Evolutionary conservation across 78 protist genomes (phyloP).

Genomic region (Dictyostelium firmibasis): DNA sequence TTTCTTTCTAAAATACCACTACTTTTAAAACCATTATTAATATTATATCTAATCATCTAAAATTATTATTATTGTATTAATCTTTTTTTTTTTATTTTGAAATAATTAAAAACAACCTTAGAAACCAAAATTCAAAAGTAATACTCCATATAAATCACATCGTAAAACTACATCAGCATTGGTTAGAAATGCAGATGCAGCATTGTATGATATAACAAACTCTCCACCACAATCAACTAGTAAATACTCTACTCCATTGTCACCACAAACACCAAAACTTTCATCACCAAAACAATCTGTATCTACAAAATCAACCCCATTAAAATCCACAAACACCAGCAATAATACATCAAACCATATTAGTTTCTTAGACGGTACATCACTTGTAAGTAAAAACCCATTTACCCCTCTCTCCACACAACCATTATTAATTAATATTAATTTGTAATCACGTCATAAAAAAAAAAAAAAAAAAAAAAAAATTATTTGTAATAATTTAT

Average conservation of each 20-base stretch:
- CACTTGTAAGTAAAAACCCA: slow-evolving; percentile 12
- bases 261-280: neutral
- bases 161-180: slow-evolving; percentile 74
- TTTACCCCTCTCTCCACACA: too few relatives aligned
- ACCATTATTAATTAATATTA: neutral
- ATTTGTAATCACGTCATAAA: neutral
- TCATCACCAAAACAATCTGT: neutral
- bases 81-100: neutral
- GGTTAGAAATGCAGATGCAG: slow-evolving; percentile 46
- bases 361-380: neutral
- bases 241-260: neutral
- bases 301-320: slow-evolving; percentile 19
- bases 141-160: slow-evolving; percentile 22
- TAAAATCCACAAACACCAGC: neutral
- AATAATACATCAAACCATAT: slow-evolving; percentile 7
- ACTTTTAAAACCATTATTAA: neutral
- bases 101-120: neutral
- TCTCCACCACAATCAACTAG: slow-evolving; percentile 1
- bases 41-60: neutral
- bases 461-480: neutral
- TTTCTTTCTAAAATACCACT: neutral
- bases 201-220: slow-evolving; percentile 14
- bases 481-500: too few relatives aligned
- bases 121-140: neutral
- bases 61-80: neutral